A percentile compares a stretch with the other conserved stretches of the same genome.
These are phyloP conservation scores for Xerocomus potaroensis DNA, from an alignment of 768 basidiomycete genomes.

Conservation along the genomic window DNA sequence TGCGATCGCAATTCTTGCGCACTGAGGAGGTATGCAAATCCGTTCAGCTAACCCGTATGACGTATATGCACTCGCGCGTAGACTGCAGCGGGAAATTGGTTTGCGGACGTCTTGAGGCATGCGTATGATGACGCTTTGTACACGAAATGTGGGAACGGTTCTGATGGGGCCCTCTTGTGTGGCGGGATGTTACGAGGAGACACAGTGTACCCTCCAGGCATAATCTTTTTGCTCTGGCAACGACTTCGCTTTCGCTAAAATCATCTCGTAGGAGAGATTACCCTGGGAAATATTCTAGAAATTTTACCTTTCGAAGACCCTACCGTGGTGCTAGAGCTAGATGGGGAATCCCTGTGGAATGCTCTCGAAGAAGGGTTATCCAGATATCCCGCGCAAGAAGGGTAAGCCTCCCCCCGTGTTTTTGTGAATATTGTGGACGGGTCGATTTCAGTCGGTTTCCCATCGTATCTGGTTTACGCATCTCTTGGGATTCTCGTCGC, in stretches of 20 bases:
- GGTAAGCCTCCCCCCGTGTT: conserved; percentile 40
- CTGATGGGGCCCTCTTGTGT: conserved; percentile 78
- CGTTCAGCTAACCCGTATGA: background rate
- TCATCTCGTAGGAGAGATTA: conserved; percentile 53
- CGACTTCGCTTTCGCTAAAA: background rate
- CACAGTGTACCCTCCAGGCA: conserved; percentile 78
- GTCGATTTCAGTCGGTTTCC: conserved; percentile 69
- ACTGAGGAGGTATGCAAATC: conserved; percentile 53
- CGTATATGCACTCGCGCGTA: conserved; percentile 22
- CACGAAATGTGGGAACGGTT: conserved; percentile 54
- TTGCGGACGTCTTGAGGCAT: conserved; percentile 79
- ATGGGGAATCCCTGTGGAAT: conserved; percentile 76
- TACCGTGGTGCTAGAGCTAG: conserved; percentile 72
- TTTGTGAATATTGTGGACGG: background rate
- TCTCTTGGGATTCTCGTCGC: conserved; percentile 81
- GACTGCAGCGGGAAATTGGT: conserved; percentile 76
- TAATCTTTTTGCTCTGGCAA: background rate
- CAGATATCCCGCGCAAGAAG: conserved; percentile 89
- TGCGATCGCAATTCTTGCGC: conserved; percentile 71
- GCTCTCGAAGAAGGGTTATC: conserved; percentile 67
- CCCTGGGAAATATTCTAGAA: conserved; percentile 82
- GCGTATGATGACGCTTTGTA: conserved; percentile 72
- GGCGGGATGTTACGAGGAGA: conserved; percentile 87
- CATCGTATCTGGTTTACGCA: conserved; percentile 76
- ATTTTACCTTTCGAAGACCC: conserved; percentile 89